Conservation (phyloP, 192 early-diverging fungal species). For the Backusella liffmaniae region DNA sequence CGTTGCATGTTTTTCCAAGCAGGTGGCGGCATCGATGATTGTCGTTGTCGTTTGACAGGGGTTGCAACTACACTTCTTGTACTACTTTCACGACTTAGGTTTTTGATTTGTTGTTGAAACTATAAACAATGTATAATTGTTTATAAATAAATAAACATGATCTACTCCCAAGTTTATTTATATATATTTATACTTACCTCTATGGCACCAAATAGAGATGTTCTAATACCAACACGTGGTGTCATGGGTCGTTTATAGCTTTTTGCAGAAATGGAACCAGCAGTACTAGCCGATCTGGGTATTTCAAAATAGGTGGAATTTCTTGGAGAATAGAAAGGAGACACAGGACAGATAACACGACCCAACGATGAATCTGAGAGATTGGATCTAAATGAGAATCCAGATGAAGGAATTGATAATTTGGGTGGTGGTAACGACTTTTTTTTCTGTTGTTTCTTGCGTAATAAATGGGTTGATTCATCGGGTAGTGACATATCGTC, state of each 20-base stretch:
- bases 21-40: constrained; percentile 13
- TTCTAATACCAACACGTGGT: constrained; percentile 37
- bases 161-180: neutral
- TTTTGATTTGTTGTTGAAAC: constrained; percentile 27
- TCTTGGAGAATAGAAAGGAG: constrained; percentile 4
- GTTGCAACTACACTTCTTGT: neutral
- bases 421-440: neutral
- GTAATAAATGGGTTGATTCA: neutral
- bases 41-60: neutral
- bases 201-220: constrained; percentile 50
- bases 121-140: neutral
- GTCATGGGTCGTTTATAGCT: constrained; percentile 17
- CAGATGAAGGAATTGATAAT: neutral
- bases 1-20: neutral
- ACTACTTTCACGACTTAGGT: constrained; percentile 12
- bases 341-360: constrained; percentile 22
- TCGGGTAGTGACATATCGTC: neutral
- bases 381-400: neutral
- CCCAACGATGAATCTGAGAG: constrained; percentile 14
- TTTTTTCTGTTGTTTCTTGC: neutral
- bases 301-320: neutral
- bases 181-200: constrained; percentile 30
- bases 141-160: neutral
- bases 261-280: constrained; percentile 18
- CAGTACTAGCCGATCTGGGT: constrained; percentile 8